phyloP scores from a whole-genome alignment of 345 rosid species.

The Triadica sebifera region DNA sequence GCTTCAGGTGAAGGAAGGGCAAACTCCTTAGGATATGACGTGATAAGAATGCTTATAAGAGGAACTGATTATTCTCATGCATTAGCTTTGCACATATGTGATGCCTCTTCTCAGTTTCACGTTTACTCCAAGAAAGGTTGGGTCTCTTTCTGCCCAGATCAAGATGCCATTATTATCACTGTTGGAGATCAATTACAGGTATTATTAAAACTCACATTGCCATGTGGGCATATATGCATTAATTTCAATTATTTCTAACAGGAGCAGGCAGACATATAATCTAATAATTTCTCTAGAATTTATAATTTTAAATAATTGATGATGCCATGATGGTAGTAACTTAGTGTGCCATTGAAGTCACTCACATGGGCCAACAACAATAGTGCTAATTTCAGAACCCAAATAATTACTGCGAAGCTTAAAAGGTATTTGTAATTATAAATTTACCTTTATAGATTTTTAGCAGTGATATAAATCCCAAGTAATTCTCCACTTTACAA shows the following conservation, averaged over 20 bases:
- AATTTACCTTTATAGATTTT: not conserved
- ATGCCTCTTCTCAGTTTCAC: slow-evolving; percentile 60
- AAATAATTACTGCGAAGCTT: not conserved
- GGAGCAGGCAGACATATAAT: no score
- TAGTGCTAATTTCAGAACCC: not conserved
- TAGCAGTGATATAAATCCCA: not conserved
- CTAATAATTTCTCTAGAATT: no score
- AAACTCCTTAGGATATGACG: slow-evolving; percentile 50
- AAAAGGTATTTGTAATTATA: not conserved
- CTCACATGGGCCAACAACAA: not conserved
- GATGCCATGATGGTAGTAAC: not conserved
- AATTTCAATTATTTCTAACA: no score
- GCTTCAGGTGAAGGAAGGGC: slow-evolving; percentile 25
- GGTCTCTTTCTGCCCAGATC: slow-evolving; percentile 63
- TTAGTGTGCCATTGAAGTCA: not conserved
- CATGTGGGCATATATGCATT: no score
- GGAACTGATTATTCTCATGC: slow-evolving; percentile 77
- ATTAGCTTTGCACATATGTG: slow-evolving; percentile 50
- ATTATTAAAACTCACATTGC: not conserved
- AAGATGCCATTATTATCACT: slow-evolving; percentile 63
- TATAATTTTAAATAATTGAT: no score
- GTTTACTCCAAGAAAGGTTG: slow-evolving; percentile 91
- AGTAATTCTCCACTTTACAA: slow-evolving; percentile 16
- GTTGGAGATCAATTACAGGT: slow-evolving; percentile 79
- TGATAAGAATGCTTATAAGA: slow-evolving; percentile 68